Evolutionary conservation across 805 yeast species (phyloP).

Genomic region (Pichia membranifaciens): DNA sequence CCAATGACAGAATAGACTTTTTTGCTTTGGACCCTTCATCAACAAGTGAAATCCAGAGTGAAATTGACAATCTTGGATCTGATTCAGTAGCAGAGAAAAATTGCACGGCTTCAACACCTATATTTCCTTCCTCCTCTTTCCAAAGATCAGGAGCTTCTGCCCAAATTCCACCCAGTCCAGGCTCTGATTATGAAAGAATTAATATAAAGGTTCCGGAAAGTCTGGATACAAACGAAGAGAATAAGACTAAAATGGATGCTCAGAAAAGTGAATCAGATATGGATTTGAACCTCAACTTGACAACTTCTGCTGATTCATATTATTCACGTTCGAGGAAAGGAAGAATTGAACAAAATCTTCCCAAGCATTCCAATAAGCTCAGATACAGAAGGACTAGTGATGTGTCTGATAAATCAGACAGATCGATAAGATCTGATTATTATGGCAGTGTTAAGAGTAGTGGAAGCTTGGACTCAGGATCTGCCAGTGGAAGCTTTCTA

Average conservation of each 20-base stretch:
- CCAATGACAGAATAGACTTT: conserved; percentile 27
- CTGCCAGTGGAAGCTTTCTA: conserved; percentile 2
- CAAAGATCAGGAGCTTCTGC: too few species aligned
- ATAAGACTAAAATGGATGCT: neutral
- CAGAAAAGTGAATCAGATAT: neutral
- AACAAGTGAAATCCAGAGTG: too few species aligned
- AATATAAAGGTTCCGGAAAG: too few species aligned
- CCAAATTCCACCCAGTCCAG: too few species aligned
- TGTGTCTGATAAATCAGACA: conserved; percentile 17
- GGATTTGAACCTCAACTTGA: conserved; percentile 11
- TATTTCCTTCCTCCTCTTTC: too few species aligned
- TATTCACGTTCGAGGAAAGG: conserved; percentile 29
- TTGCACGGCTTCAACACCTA: too few species aligned
- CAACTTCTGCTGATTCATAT: conserved; percentile 31
- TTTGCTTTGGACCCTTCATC: conserved; percentile 21
- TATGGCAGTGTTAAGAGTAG: conserved; percentile 2
- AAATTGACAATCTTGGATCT: too few species aligned
- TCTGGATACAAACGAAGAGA: too few species aligned
- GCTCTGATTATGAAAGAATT: too few species aligned
- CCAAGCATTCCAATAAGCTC: neutral
- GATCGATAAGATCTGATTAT: conserved; percentile 13
- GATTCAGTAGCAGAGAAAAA: too few species aligned
- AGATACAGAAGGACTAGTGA: conserved; percentile 23
- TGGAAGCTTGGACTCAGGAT: conserved; percentile 4
- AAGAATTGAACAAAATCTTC: neutral